Conservation (phyloP, 176 grass and related monocot genomes). For the Carex scoparia region DNA sequence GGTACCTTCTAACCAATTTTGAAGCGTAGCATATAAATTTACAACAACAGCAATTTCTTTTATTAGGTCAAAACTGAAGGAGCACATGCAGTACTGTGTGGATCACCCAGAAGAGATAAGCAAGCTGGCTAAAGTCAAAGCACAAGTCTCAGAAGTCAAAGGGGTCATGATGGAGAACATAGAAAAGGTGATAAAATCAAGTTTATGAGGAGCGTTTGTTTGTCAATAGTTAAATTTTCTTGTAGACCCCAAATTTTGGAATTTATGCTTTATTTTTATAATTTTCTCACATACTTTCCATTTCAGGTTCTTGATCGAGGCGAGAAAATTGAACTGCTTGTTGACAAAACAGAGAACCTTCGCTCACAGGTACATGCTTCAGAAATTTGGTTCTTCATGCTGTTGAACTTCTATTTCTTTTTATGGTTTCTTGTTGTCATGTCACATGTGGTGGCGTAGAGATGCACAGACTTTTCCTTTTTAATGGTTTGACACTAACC, state of each 20-base stretch:
- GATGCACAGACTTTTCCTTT: not conserved
- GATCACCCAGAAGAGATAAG: conserved; percentile 87
- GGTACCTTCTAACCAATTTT: not conserved
- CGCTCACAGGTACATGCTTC: conserved; percentile 55
- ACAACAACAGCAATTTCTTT: conserved; percentile 8
- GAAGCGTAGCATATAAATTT: not conserved
- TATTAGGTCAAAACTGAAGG: conserved; percentile 79
- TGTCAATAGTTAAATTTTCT: conserved; percentile 12
- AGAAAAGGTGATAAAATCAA: conserved; percentile 59
- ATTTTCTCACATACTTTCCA: conserved; percentile 1
- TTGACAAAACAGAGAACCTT: conserved; percentile 92
- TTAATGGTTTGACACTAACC: not conserved
- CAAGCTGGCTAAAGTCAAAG: conserved; percentile 89
- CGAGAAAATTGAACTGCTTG: conserved; percentile 85
- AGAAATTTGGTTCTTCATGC: not conserved
- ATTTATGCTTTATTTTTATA: not conserved
- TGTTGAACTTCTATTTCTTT: not conserved
- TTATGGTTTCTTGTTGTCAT: not conserved
- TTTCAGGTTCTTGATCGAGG: conserved; percentile 84
- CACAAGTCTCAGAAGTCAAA: conserved; percentile 93
- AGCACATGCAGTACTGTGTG: conserved; percentile 93
- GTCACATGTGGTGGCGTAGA: not conserved
- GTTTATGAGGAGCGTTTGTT: not conserved
- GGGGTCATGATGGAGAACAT: conserved; percentile 98
- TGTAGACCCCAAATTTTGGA: not conserved